Evolutionary conservation across 2,329 filamentous ascomycete genomes (phyloP).

Genomic region (Fusarium phyllophilum): DNA sequence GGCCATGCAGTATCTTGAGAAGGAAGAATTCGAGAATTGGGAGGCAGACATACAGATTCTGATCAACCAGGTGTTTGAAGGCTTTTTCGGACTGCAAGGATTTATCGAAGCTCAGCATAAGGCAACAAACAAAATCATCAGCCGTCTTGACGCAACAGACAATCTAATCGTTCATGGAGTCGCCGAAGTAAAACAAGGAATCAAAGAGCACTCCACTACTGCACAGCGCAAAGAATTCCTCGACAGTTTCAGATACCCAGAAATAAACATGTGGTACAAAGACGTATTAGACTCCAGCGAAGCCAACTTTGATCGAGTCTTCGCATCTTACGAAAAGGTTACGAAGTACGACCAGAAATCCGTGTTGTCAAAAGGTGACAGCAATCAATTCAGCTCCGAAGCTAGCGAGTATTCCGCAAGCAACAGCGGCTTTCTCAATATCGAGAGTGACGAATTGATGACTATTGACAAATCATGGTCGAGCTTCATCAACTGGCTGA

Average conservation of each 20-base stretch:
- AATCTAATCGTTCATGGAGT: accelerated
- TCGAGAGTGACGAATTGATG: accelerated
- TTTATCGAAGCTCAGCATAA: neutral
- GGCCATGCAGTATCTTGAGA: neutral
- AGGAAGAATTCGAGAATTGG: neutral
- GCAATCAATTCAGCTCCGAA: accelerated
- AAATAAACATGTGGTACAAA: slow-evolving; percentile 8
- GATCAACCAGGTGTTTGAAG: neutral
- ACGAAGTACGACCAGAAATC: accelerated
- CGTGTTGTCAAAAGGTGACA: accelerated
- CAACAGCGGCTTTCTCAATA: accelerated
- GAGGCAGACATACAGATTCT: neutral
- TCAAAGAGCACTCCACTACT: neutral
- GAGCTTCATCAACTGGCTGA: neutral
- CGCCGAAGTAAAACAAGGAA: accelerated
- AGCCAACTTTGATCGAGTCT: neutral
- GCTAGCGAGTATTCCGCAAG: neutral
- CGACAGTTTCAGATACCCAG: neutral
- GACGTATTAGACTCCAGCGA: neutral
- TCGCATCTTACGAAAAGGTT: neutral
- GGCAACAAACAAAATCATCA: neutral
- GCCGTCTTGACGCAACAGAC: neutral
- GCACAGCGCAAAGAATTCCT: neutral
- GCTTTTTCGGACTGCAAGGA: neutral
- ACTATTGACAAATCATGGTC: neutral